These are phyloP conservation scores for Cladosporium colombiae DNA, from an alignment of 2,329 filamentous ascomycete species.

Conservation along the genomic window DNA sequence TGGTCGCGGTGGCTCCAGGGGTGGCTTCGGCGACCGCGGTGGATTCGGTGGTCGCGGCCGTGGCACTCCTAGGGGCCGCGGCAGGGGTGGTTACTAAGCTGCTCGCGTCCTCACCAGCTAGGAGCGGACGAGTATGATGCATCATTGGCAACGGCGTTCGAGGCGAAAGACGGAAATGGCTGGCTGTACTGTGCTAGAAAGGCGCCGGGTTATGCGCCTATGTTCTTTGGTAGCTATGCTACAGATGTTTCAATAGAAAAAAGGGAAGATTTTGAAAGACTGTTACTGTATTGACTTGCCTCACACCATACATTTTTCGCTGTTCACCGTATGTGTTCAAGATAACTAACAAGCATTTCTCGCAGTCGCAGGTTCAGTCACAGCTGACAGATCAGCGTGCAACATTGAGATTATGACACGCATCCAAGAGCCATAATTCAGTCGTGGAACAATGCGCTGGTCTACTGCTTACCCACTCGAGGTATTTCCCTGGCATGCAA, in stretches of 20 bases:
- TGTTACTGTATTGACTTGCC: slow-evolving; percentile 2
- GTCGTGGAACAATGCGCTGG: not conserved
- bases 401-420: not conserved
- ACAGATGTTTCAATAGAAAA: slow-evolving; percentile 21
- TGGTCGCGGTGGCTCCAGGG: slow-evolving; percentile 57
- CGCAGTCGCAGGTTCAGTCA: not conserved
- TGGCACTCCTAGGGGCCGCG: slow-evolving; percentile 37
- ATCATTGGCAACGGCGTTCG: slow-evolving; percentile 20
- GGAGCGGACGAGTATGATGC: slow-evolving; percentile 18
- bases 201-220: slow-evolving; percentile 19
- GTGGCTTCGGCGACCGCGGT: slow-evolving; percentile 35
- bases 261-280: slow-evolving; percentile 18
- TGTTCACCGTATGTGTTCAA: no score
- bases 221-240: slow-evolving; percentile 20
- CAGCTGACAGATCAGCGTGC: not conserved
- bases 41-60: slow-evolving; percentile 29
- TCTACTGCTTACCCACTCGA: not conserved
- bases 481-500: not conserved
- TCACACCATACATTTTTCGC: not conserved
- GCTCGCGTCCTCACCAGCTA: slow-evolving; percentile 16
- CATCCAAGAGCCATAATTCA: not conserved
- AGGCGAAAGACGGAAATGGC: slow-evolving; percentile 17
- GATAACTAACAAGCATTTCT: not conserved
- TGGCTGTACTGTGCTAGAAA: slow-evolving; percentile 19
- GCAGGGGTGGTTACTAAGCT: slow-evolving; percentile 35